A percentile compares a stretch with the other conserved stretches of the same genome.
Conservation (phyloP, 2,329 filamentous ascomycete genomes). For the Cercospora zeae-maydis region DNA sequence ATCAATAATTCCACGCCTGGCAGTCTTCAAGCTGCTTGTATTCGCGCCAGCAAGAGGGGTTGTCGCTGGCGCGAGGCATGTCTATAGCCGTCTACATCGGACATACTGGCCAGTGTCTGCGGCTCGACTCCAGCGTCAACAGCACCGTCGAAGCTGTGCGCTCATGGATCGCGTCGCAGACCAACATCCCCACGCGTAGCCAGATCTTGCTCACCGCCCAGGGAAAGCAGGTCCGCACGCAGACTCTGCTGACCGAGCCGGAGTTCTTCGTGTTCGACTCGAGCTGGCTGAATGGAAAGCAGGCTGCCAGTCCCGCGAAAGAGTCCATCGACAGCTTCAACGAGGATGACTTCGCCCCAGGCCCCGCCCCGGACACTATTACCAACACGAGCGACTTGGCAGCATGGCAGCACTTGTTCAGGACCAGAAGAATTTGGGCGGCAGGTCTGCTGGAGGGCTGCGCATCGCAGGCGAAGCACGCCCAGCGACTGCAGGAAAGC, state of each 20-base stretch:
- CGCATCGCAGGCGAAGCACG: slow-evolving; percentile 58
- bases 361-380: slow-evolving; percentile 71
- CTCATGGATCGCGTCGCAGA: slow-evolving; percentile 71
- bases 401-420: slow-evolving; percentile 87
- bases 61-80: slow-evolving; percentile 51
- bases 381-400: slow-evolving; percentile 73
- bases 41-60: slow-evolving; percentile 15
- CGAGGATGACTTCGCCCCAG: slow-evolving; percentile 57
- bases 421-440: slow-evolving; percentile 76
- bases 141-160: slow-evolving; percentile 79
- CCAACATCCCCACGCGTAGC: slow-evolving; percentile 68
- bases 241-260: slow-evolving; percentile 76
- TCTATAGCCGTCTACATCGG: slow-evolving; percentile 72
- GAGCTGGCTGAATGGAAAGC: slow-evolving; percentile 41
- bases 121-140: slow-evolving; percentile 72
- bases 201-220: slow-evolving; percentile 84
- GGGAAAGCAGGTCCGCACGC: slow-evolving; percentile 78
- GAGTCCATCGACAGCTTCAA: slow-evolving; percentile 37
- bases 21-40: background rate
- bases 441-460: slow-evolving; percentile 67
- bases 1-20: background rate
- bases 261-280: slow-evolving; percentile 94
- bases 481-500: slow-evolving; percentile 65
- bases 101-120: slow-evolving; percentile 84
- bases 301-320: slow-evolving; percentile 38